Percentiles rank a stretch among this genome's conserved stretches.
These are phyloP conservation scores for Mycena rosella DNA, from an alignment of 768 basidiomycete species.

Conservation along the genomic window DNA sequence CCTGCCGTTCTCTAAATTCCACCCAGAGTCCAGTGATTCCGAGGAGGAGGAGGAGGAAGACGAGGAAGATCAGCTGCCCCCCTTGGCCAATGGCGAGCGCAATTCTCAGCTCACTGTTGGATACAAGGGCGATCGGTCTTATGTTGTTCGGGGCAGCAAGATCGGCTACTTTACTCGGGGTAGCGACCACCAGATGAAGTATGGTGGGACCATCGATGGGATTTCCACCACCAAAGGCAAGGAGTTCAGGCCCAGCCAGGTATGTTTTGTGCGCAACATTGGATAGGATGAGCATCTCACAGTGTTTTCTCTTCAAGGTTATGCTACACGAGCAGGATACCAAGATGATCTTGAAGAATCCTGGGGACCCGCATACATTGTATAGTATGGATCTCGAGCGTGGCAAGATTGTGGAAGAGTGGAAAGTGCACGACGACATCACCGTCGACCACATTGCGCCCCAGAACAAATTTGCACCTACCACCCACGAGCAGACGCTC, in stretches of 20 bases:
- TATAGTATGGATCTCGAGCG: constrained; percentile 94
- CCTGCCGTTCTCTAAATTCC: constrained; percentile 20
- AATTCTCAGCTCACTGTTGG: constrained; percentile 95
- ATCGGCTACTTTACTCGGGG: constrained; percentile 92
- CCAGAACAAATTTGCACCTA: constrained; percentile 94
- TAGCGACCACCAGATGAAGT: constrained; percentile 79
- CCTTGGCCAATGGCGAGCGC: constrained; percentile 66
- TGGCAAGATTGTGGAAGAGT: constrained; percentile 98
- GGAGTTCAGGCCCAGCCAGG: constrained; percentile 88
- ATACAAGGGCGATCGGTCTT: constrained; percentile 95
- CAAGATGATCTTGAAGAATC: constrained; percentile 94
- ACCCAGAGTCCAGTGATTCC: constrained; percentile 59
- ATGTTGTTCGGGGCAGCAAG: constrained; percentile 91
- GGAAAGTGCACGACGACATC: constrained; percentile 95
- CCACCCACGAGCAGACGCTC: constrained; percentile 91
- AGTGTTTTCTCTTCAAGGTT: constrained; percentile 62
- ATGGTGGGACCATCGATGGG: constrained; percentile 88
- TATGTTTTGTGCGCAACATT: constrained; percentile 47
- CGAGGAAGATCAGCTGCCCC: constrained; percentile 56
- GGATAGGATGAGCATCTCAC: not conserved
- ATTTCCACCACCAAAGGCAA: constrained; percentile 85
- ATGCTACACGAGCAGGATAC: constrained; percentile 98
- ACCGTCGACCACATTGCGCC: constrained; percentile 92
- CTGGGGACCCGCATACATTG: constrained; percentile 81
- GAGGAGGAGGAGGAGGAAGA: constrained; percentile 54